Conservation (phyloP, 768 basidiomycete genomes). For the Paxillus rubicundulus region DNA sequence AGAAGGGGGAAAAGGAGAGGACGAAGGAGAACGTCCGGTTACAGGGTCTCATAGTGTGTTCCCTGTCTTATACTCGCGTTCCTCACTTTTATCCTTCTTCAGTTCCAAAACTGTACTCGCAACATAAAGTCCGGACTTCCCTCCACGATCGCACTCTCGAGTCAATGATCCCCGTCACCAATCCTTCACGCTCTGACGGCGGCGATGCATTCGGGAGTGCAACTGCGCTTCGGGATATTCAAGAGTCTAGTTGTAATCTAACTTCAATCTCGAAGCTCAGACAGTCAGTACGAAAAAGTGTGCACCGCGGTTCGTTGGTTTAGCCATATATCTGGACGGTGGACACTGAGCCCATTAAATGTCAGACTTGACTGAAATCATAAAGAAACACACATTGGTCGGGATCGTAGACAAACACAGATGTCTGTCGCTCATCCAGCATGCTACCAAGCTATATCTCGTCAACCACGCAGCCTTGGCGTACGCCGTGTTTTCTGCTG, state of each 20-base stretch:
- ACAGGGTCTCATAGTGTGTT: constrained; percentile 25
- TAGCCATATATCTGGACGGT: background rate
- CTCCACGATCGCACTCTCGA: constrained; percentile 86
- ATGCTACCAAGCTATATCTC: constrained; percentile 85
- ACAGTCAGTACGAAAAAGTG: constrained; percentile 51
- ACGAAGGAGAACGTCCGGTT: constrained; percentile 25
- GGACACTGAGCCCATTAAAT: background rate
- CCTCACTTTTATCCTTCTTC: constrained; percentile 6
- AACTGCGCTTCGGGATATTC: constrained; percentile 49
- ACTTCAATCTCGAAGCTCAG: constrained; percentile 73
- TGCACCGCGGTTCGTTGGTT: constrained; percentile 62
- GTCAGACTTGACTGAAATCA: constrained; percentile 76
- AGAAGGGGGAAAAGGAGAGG: constrained; percentile 29
- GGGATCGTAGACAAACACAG: constrained; percentile 79
- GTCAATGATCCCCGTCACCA: constrained; percentile 82
- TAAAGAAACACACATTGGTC: constrained; percentile 87
- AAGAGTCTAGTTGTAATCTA: constrained; percentile 73
- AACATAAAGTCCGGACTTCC: constrained; percentile 92
- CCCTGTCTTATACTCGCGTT: background rate
- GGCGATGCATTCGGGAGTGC: constrained; percentile 17
- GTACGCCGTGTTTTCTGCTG: constrained; percentile 46
- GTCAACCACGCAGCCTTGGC: constrained; percentile 82
- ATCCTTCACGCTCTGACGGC: constrained; percentile 45
- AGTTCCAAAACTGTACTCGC: constrained; percentile 59
- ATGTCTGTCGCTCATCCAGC: constrained; percentile 80